These are phyloP conservation scores for Populus simonii DNA, from an alignment of 345 rosid genomes.

Conservation along the genomic window DNA sequence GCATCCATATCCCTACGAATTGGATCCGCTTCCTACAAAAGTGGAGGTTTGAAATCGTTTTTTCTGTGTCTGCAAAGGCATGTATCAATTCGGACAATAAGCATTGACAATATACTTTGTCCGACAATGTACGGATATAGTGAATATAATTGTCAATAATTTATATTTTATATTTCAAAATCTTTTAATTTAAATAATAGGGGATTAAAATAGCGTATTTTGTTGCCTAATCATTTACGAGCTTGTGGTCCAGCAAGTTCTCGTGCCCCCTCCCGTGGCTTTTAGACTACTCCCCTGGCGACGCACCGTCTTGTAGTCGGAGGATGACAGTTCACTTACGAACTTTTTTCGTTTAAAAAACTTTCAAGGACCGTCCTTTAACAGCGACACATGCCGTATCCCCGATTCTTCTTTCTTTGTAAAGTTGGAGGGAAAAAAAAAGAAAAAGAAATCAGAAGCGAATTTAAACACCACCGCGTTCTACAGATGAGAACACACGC, in stretches of 20 bases:
- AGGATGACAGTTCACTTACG: neutral
- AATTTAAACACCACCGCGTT: neutral
- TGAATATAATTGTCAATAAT: too few relatives aligned
- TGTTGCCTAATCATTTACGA: neutral
- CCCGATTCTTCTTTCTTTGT: neutral
- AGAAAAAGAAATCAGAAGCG: neutral
- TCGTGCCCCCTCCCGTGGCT: neutral
- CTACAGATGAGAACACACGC: slow-evolving; percentile 5
- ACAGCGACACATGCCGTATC: neutral
- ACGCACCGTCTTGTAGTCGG: slow-evolving; percentile 9
- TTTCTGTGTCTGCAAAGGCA: too few relatives aligned
- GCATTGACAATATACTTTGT: too few relatives aligned
- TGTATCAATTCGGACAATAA: too few relatives aligned
- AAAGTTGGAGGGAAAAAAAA: too few relatives aligned
- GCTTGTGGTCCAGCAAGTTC: neutral
- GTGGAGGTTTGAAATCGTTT: too few relatives aligned
- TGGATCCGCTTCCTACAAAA: neutral
- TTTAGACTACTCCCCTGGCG: neutral
- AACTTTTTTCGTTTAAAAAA: neutral
- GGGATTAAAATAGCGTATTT: too few relatives aligned
- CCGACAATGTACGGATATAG: too few relatives aligned
- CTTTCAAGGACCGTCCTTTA: neutral
- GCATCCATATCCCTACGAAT: too few relatives aligned
- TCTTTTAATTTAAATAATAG: too few relatives aligned
- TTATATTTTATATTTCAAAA: too few relatives aligned